Base-by-base conservation (phyloP, 257 asterid species). In the Scutellaria barbata region DNA sequence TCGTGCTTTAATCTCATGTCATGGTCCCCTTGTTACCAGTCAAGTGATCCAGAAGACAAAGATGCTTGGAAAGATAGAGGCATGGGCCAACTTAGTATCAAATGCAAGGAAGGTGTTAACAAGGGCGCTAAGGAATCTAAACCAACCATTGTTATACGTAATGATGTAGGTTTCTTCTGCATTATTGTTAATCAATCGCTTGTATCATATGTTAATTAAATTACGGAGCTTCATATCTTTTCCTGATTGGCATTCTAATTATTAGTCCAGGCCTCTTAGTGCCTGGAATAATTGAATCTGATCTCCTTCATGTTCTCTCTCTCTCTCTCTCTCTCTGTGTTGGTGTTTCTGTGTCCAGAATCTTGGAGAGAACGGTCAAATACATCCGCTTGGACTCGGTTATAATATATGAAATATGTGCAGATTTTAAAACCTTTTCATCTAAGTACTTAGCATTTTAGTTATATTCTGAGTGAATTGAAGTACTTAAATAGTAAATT, bases 61-160 rank as follows among this genome's bases (percentile, higher is more conserved):
- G 89, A 80, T 80, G 81, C 83, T 37, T 95, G 99, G 99, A 95
- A 88, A 81, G 96, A 95, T 77, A 95, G 79, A 82, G 99, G 99
- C 75, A 79, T 82, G 53, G 98, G 99, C 58, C 90, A 87, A 67
- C 96, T 95, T 72, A 83, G 78, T 68, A 88, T 95, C 79, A 95
- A 84, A 85, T 95, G 99, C 88, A 88, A 82, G 71, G 97, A 95
- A 82, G 99, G 96, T 47, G 37, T 80, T 18, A 76, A 76, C 75
- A 92, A 92, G 91, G 97, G 96, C 67, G 82, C 91, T 77, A 88
- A 78, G 68, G 98, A 95, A 79, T 92, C 99, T 47, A 95, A 88
- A 75, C 99, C 99, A 40, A 83, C 90, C 74, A 82, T 95, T 78
- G 61, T 95, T 68, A 82, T 95, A 45, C 96, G 97, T 66, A 95